Base-by-base conservation (phyloP, 495 filamentous ascomycete species). In the Copromyces sp. region DNA sequence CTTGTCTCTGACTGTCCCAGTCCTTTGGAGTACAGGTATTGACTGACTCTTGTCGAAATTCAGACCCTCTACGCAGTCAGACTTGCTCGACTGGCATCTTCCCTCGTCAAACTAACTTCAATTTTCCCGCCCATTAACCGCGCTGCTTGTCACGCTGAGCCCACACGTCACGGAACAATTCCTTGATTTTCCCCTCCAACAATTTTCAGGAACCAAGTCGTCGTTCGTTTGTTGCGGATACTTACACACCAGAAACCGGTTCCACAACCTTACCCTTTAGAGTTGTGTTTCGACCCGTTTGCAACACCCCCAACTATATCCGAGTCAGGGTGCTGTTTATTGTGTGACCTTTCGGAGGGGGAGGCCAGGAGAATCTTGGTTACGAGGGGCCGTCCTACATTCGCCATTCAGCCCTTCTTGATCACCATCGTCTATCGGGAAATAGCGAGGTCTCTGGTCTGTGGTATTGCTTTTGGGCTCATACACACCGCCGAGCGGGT, bases 161-260 rank as follows among this genome's bases (percentile, higher is more conserved):
- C 75, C 74, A 76, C 72, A 74, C 73, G 70, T 75, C 68, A 70
- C 74, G 71, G 68, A 59, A 72, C 68, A 68, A 44, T 70, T 35
- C 71, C 41, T 73, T 80, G 74, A 71, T 73, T 75, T 78, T 73
- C 69, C 70, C 71, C 42, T 69, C 40, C 72, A 69, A 75, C 73
- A 71, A 75, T 71, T 44, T 75, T 74, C 72, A 72, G 74, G 75
- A 77, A 78, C 69, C 75, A 65, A 35, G 72, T 75, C 72, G 72
- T 78, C 78, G 70, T 40, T 53, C 47, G 68, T 76, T 78, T 78
- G 74, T 78, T 76, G 70, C 81, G 81, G 80, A 75, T 81, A 82
- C 73, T 73, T 75, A 73, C 76, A 77, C 73, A 72, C 71, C 53
- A 35, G 14, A 32, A 71, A 71, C 73, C 77, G 76, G 79, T 83